Base-by-base conservation (phyloP, 805 yeast species). In the Candida odintsovae region DNA sequence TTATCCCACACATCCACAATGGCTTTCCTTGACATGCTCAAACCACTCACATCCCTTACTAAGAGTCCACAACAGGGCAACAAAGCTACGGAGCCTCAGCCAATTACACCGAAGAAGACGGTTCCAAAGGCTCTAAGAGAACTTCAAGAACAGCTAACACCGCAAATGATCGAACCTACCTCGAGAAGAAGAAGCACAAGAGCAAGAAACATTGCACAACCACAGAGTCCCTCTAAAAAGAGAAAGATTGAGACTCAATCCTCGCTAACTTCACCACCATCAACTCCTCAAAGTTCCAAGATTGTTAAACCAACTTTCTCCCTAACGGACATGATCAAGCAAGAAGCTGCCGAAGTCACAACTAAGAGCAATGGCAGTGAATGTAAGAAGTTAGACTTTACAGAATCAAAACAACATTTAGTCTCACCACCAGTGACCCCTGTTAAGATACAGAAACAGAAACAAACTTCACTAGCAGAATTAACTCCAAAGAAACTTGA, bases 401-500 rank as follows among this genome's bases (percentile, higher is more conserved):
- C n/a, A 13, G 31, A 28, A 20, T 21, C 5, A 7, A n/a, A 33
- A 18, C 20, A 36, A 20, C 19, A 16, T 12, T 20, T 36, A 9
- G n/a, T 16, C n/a, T 26, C 53, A 6, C 57, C 57, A 8, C 55
- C 56, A 22, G 38, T 40, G 7, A 44, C 54, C 7, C 55, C 55
- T 19, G 26, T 38, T 1, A 49, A 53, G 26, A 33, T 21, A n/a
- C 16, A 29, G 20, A 6, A 18, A 25, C 16, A 12, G 20, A 6
- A 21, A 25, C 16, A n/a, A 9, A 25, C 26, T n/a, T 18, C 21
- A n/a, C 18, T 7, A 19, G 13, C 33, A 40, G 40, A 37, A 12
- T 12, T 54, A 12, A 53, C 59, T 15, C 62, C 66, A 16, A 52
- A 52, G 40, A 54, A 56, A 45, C 47, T 61, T 19, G 48, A 50